Base-by-base conservation (phyloP, 2,329 filamentous ascomycete genomes). In the Neofusicoccum sp. region DNA sequence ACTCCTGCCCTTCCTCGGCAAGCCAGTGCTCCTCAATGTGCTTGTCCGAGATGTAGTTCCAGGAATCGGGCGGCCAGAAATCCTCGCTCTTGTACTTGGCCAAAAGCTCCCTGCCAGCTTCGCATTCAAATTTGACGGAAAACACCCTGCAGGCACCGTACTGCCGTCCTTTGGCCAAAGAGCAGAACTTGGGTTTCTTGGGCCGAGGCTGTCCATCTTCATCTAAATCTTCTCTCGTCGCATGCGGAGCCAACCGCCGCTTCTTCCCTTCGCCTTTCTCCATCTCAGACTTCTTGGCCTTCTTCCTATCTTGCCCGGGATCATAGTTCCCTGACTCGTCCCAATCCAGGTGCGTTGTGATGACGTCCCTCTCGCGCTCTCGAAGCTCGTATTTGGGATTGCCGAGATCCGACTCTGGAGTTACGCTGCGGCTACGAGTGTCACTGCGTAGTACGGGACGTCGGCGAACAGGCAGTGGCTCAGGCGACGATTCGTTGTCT, bases 301-400 rank as follows among this genome's bases (percentile, higher is more conserved):
- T 34, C 9, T 8, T 34, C n/a, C 39, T 6, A 22, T 64, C 48
- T 4, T 29, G 41, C 4, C 14, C 43, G 0, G 70, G 77, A 54
- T 74, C 69, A 47, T 78, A 80, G 47, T 77, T 71, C 1, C 74
- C 76, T 4, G 73, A 76, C 8, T 71, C 60, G 34, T 80, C 77
- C 0, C 68, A 67, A 43, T 80, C 78, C 9, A 77, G 47, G 64
- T 74, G 76, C 1, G 72, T 73, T 2, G 50, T 56, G 7, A 33
- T 36, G 9, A 54, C 37, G 4, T 14, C 28, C 22, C 41, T 47
- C 7, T 48, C 48, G 7, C 36, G 29, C 8, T 31, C 28, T 31
- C 49, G 33, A 2, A 54, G n/a, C 29, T 48, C 61, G 12, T 56
- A 62, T 16, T 56, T 56, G 14, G 6, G 0, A 28, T 11, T 4